Percentiles rank a stretch among this genome's conserved stretches.
Conservation (phyloP, 2,329 filamentous ascomycete genomes). For the Scytalidium sp. region DNA sequence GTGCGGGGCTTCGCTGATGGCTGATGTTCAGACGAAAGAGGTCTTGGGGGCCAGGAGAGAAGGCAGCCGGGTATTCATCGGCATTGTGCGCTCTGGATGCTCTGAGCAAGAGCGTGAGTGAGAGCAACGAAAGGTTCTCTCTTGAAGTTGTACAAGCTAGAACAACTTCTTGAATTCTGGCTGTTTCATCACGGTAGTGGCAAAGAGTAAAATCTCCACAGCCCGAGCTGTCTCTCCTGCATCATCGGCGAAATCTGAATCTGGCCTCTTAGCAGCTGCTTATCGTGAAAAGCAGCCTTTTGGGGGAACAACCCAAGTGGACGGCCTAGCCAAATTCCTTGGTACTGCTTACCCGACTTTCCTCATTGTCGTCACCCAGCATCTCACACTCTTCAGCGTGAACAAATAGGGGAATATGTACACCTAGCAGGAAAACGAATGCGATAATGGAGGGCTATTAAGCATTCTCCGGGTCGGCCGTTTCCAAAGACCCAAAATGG, state of each 20-base stretch:
- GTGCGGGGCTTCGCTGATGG: too few species aligned
- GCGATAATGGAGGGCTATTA: too few species aligned
- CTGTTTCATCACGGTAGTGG: background rate
- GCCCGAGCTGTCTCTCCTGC: background rate
- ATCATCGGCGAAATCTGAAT: background rate
- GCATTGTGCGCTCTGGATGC: too few species aligned
- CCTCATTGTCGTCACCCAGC: constrained; percentile 18
- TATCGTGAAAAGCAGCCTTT: constrained; percentile 1
- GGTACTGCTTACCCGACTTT: constrained; percentile 12
- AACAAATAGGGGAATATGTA: constrained; percentile 18
- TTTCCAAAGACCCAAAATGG: too few species aligned
- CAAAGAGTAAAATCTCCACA: background rate
- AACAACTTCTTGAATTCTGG: background rate
- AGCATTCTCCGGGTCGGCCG: too few species aligned
- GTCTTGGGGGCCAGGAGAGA: too few species aligned
- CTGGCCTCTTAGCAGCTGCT: background rate
- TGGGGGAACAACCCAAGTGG: constrained; percentile 13
- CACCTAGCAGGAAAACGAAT: constrained; percentile 11
- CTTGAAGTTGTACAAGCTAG: too few species aligned
- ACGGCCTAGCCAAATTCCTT: constrained; percentile 13
- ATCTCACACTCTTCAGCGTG: constrained; percentile 20
- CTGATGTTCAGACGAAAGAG: too few species aligned
- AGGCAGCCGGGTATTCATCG: too few species aligned
- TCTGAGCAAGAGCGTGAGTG: too few species aligned
- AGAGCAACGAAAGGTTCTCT: too few species aligned